Evolutionary conservation across 345 rosid species (phyloP), one percentile per base, ranked within the genome.

Genomic region (Microcos paniculata): DNA sequence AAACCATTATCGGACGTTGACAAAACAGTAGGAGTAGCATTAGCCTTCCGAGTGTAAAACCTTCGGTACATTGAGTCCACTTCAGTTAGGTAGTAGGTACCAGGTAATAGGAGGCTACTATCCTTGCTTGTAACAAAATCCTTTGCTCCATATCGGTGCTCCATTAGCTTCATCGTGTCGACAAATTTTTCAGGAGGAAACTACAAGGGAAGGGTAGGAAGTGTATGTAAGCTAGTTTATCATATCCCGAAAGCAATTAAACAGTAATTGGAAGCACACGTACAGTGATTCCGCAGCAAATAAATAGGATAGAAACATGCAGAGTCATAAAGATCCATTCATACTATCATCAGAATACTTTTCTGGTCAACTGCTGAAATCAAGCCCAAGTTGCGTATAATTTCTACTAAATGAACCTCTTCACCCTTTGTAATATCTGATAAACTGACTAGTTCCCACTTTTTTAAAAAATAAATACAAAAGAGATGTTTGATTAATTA

Each of bases 51-150:
- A 61, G 86, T 79, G 11, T 88, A 90, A 73, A 90, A 90, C 77
- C 91, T 85, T 68, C 90, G 77, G 77, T 90, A 88, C 91, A 72
- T 83, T 48, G 85, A 74, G 78, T 90, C 94, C 0, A 88, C 91
- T 80, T 88, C 84, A 1, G 94, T 90, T 48, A 86, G 91, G 68
- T 86, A 90, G 82, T 85, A 90, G 30, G 88, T 84, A 62, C 86
- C 90, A 1, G 90, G 84, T 45, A 85, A 83, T 78, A 90, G 77
- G 49, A 85, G 84, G 84, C 87, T 85, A 38, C 80, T 78, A 77
- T 88, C 89, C 77, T 88, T 85, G 85, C 82, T 90, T 3, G 89
- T 88, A 77, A 85, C 79, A 4, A 86, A 84, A 81, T 81, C 91
- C 83, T 86, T 88, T 38, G 82, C 87, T 3, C 93, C 91, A 8